These are phyloP conservation scores for Lichtheimia corymbifera DNA, from an alignment of 371 early-diverging fungal genomes.

Conservation along the genomic window DNA sequence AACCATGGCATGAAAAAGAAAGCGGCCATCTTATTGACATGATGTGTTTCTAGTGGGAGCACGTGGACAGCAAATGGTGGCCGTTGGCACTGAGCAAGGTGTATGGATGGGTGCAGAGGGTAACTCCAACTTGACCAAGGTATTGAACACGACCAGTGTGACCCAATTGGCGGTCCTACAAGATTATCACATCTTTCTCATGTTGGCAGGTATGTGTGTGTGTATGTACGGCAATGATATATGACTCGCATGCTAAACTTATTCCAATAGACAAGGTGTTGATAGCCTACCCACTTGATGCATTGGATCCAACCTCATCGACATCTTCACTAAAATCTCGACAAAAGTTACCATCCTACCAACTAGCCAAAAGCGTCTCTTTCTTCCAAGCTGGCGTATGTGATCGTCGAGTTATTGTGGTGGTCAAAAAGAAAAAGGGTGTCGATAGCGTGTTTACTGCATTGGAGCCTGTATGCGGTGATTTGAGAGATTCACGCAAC, in stretches of 20 bases:
- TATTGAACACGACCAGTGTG: constrained; percentile 29
- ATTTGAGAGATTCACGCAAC: constrained; percentile 39
- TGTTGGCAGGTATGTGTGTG: constrained; percentile 29
- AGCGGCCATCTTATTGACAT: not conserved
- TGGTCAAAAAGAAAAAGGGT: constrained; percentile 51
- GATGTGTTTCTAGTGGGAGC: constrained; percentile 26
- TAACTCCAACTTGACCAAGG: constrained; percentile 30
- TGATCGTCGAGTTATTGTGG: constrained; percentile 54
- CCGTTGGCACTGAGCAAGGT: constrained; percentile 82
- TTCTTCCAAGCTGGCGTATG: constrained; percentile 75
- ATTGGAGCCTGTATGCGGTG: constrained; percentile 37
- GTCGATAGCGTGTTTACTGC: constrained; percentile 43
- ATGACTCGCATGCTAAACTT: no score
- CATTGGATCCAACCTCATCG: constrained; percentile 48
- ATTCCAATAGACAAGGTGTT: constrained; percentile 62
- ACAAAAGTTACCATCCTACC: constrained; percentile 35
- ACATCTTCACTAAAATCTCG: constrained; percentile 19
- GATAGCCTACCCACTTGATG: constrained; percentile 68
- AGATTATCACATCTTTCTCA: constrained; percentile 36
- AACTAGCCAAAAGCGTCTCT: constrained; percentile 59
- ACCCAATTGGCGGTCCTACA: constrained; percentile 38
- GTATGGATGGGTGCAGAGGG: constrained; percentile 58
- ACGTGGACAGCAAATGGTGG: constrained; percentile 59
- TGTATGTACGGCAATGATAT: no score
- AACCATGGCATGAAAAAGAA: not conserved